These are phyloP conservation scores for Penicillium sp. DNA, from an alignment of 2,329 filamentous ascomycete genomes.

Conservation along the genomic window DNA sequence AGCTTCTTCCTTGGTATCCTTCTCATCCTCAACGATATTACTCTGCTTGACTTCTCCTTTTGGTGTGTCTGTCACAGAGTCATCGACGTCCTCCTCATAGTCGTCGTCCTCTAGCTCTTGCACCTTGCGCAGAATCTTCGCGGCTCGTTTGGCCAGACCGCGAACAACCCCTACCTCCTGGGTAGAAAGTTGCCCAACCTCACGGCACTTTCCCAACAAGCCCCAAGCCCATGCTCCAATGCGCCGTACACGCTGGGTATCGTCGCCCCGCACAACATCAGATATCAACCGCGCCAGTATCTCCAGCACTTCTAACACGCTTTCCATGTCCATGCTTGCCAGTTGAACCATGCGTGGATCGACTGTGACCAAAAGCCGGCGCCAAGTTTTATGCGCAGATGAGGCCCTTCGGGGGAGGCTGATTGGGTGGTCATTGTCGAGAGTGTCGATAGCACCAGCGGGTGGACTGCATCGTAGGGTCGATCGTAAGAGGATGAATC, in stretches of 20 bases:
- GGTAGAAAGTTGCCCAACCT: constrained; percentile 64
- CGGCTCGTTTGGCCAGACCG: constrained; percentile 69
- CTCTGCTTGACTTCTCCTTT: neutral
- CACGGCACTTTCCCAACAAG: constrained; percentile 64
- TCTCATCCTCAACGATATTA: neutral
- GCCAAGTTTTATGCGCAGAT: constrained; percentile 51
- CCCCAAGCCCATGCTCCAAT: constrained; percentile 81
- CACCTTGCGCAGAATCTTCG: constrained; percentile 40
- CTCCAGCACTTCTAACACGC: constrained; percentile 57
- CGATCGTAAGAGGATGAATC: constrained; percentile 58
- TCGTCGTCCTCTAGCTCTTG: constrained; percentile 36
- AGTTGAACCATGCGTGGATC: constrained; percentile 45
- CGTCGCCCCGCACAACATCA: constrained; percentile 54
- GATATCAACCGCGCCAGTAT: constrained; percentile 51
- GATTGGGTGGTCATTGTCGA: constrained; percentile 47
- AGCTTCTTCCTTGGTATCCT: neutral
- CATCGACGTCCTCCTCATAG: constrained; percentile 13
- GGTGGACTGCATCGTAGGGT: constrained; percentile 53
- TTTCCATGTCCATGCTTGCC: constrained; percentile 50
- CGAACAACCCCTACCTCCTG: constrained; percentile 67
- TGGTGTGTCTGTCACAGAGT: constrained; percentile 3
- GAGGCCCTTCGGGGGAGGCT: constrained; percentile 48
- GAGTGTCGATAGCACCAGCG: constrained; percentile 42
- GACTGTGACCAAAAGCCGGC: constrained; percentile 30
- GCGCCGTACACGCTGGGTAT: constrained; percentile 52